phyloP scores from a whole-genome alignment of 805 yeast genomes.

The Teunomyces kruisii region DNA sequence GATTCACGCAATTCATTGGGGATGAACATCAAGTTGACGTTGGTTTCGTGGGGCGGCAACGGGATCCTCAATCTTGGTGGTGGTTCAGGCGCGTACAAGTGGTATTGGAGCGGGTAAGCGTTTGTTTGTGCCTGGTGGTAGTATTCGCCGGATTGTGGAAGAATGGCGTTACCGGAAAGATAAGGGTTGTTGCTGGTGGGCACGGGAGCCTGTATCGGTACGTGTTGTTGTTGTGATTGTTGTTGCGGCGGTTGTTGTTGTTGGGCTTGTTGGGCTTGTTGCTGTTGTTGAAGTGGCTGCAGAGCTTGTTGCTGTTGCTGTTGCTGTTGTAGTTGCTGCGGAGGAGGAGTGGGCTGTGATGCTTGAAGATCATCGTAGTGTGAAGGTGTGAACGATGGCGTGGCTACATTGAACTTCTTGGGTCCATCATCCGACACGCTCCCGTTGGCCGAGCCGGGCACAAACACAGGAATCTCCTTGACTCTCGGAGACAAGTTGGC shows the following conservation, averaged over 20 bases:
- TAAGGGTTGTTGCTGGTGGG: constrained; percentile 19
- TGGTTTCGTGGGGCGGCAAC: constrained; percentile 69
- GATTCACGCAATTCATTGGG: constrained; percentile 70
- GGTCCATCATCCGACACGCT: constrained; percentile 15
- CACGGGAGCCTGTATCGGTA: not conserved
- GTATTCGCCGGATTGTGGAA: constrained; percentile 19
- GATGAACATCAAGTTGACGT: constrained; percentile 67
- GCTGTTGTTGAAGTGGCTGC: not conserved
- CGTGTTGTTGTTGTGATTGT: not conserved
- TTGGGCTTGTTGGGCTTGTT: constrained; percentile 1
- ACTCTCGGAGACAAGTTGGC: constrained; percentile 50
- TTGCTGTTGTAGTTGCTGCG: not conserved
- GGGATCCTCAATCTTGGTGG: constrained; percentile 67
- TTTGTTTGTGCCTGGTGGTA: constrained; percentile 18
- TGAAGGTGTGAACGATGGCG: constrained; percentile 43
- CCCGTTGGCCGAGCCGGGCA: constrained; percentile 28
- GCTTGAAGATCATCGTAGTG: not conserved
- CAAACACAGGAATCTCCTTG: constrained; percentile 48
- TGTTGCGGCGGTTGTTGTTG: not conserved
- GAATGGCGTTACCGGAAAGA: constrained; percentile 13
- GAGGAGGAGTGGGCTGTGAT: not conserved
- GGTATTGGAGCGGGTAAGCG: constrained; percentile 67
- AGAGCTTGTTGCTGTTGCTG: not conserved
- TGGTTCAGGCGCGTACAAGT: constrained; percentile 86
- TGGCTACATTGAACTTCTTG: constrained; percentile 36